phyloP scores from a whole-genome alignment of 75 land plant genomes.

The Sequoia sempervirens region DNA sequence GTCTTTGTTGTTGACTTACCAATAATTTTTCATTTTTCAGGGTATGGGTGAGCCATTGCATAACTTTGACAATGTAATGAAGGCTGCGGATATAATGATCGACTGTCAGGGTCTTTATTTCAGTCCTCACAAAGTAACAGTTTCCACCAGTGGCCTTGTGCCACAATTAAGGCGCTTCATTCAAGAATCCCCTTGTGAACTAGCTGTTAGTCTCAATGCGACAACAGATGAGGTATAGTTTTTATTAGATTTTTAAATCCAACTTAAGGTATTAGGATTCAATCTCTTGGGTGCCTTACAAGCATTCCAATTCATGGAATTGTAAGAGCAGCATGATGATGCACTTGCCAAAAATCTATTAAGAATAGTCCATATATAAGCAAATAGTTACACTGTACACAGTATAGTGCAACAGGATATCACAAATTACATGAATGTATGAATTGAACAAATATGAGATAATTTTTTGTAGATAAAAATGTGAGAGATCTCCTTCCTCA shows the following conservation, averaged over 20 bases:
- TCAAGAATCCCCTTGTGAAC: slow-evolving; percentile 63
- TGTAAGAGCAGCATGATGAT: background rate
- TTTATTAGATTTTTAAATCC: background rate
- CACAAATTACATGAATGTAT: background rate
- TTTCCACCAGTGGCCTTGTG: slow-evolving; percentile 93
- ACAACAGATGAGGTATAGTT: slow-evolving; percentile 84
- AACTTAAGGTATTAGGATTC: background rate
- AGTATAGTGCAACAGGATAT: background rate
- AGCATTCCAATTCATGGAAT: background rate
- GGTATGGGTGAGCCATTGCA: slow-evolving; percentile 99
- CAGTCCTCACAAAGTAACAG: slow-evolving; percentile 85
- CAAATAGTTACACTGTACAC: background rate
- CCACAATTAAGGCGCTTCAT: slow-evolving; percentile 82
- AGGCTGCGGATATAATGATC: slow-evolving; percentile 80
- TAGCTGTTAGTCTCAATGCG: slow-evolving; percentile 96
- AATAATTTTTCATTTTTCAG: slow-evolving; percentile 24
- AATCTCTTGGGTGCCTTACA: background rate
- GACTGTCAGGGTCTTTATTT: slow-evolving; percentile 88
- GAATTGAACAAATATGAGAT: background rate
- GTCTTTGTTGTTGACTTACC: background rate
- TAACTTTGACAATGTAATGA: slow-evolving; percentile 80
- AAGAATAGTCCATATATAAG: background rate
- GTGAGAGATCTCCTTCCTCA: background rate
- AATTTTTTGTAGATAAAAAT: background rate
- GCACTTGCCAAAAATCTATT: background rate